A percentile compares a stretch with the other conserved stretches of the same genome.
Conservation (phyloP, 1,284 basidiomycete genomes). For the Ustilago crameri region DNA sequence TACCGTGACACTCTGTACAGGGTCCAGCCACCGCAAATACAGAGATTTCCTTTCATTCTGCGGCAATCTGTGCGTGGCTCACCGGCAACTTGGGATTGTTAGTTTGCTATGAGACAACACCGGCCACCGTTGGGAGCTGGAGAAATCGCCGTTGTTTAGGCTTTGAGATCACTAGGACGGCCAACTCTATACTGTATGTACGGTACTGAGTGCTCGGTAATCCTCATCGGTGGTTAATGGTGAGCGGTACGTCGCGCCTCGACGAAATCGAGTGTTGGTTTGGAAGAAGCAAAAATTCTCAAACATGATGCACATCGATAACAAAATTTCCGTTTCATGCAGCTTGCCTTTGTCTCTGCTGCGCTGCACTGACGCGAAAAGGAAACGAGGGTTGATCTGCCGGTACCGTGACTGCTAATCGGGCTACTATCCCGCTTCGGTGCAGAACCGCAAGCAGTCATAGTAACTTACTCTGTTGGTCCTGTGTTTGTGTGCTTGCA, state of each 20-base stretch:
- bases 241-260: background rate
- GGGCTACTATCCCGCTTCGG: too few relatives aligned
- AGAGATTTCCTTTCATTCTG: constrained; percentile 1
- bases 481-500: too few relatives aligned
- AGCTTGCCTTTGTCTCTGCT: background rate
- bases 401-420: too few relatives aligned
- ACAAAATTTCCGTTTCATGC: constrained; percentile 4
- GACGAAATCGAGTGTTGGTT: constrained; percentile 5
- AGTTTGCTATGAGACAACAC: background rate
- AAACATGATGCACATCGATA: constrained; percentile 27
- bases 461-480: too few relatives aligned
- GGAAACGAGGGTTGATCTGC: too few relatives aligned
- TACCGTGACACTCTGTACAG: background rate
- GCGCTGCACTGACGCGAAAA: background rate
- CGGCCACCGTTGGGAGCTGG: background rate
- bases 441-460: too few relatives aligned
- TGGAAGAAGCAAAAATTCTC: constrained; percentile 2
- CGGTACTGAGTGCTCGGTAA: background rate
- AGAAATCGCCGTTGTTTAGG: background rate
- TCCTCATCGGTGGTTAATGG: too few relatives aligned
- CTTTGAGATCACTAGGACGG: background rate
- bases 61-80: background rate
- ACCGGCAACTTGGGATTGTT: constrained; percentile 4
- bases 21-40: background rate
- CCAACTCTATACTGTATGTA: background rate